phyloP scores from a whole-genome alignment of 192 early-diverging fungal species.

The Kappamyces sp. region DNA sequence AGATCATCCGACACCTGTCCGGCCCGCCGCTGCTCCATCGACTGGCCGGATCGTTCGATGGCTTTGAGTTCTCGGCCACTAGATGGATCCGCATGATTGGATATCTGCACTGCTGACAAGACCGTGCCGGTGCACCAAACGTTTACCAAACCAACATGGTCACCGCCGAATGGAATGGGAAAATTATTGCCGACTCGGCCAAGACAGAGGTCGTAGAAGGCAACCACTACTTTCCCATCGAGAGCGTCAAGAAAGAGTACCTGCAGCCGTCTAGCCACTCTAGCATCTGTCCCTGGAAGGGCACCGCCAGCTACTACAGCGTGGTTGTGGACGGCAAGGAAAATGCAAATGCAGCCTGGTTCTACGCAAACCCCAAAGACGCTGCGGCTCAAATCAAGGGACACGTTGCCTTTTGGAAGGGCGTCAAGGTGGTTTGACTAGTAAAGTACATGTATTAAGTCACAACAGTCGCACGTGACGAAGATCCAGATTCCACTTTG shows the following conservation, averaged over 20 bases:
- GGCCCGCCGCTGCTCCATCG: no score
- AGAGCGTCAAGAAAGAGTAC: constrained; percentile 32
- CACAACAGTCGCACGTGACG: no score
- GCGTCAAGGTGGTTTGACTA: constrained; percentile 17
- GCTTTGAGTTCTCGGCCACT: no score
- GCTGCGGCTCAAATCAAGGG: constrained; percentile 38
- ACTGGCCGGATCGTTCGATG: no score
- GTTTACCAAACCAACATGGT: no score
- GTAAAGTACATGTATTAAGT: no score
- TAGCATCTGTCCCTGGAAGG: constrained; percentile 44
- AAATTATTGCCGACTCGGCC: constrained; percentile 35
- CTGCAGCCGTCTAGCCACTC: constrained; percentile 29
- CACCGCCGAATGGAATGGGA: constrained; percentile 18
- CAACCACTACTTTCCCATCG: constrained; percentile 35
- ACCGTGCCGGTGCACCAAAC: no score
- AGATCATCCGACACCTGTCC: no score
- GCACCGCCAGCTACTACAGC: constrained; percentile 35
- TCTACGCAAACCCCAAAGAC: constrained; percentile 38
- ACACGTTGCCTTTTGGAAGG: constrained; percentile 50
- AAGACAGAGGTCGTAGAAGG: constrained; percentile 39
- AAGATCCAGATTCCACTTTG: no score
- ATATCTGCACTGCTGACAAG: no score
- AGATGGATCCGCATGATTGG: no score
- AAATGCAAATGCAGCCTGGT: constrained; percentile 44
- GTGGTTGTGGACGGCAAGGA: constrained; percentile 37